These are phyloP conservation scores for Candida buenavistaensis DNA, from an alignment of 1,139 yeast species.

Conservation along the genomic window DNA sequence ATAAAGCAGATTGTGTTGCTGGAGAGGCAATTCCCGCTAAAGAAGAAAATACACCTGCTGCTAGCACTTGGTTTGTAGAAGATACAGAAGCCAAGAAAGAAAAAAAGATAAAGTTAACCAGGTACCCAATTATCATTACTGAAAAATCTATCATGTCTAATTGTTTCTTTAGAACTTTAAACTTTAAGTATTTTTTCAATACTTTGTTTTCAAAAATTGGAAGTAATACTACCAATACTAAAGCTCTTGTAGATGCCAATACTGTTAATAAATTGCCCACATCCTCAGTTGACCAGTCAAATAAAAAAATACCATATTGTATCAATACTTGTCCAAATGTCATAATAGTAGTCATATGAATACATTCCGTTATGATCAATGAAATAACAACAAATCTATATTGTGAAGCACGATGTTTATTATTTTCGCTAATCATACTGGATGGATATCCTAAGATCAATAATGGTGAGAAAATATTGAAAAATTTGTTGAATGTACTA, in stretches of 20 bases:
- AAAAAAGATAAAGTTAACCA: constrained; percentile 56
- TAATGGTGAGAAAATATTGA: constrained; percentile 43
- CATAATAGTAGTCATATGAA: constrained; percentile 33
- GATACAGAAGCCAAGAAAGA: constrained; percentile 23
- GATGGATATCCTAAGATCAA: constrained; percentile 13
- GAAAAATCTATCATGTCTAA: constrained; percentile 59
- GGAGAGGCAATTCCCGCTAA: constrained; percentile 43
- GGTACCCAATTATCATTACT: constrained; percentile 17
- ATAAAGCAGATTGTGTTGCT: constrained; percentile 31
- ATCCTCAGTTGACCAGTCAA: constrained; percentile 58
- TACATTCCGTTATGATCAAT: constrained; percentile 39
- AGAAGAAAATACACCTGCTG: constrained; percentile 35
- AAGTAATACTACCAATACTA: constrained; percentile 30
- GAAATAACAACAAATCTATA: constrained; percentile 38
- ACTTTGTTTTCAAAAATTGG: constrained; percentile 33
- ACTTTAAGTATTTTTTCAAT: constrained; percentile 25
- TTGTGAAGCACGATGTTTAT: constrained; percentile 13
- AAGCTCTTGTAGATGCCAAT: constrained; percentile 44
- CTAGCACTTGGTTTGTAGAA: constrained; percentile 16
- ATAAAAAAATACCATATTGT: constrained; percentile 57
- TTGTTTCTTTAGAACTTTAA: constrained; percentile 37
- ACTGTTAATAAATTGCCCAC: constrained; percentile 60
- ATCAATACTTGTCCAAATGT: constrained; percentile 42
- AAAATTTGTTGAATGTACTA: constrained; percentile 2
- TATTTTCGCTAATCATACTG: constrained; percentile 13